Evolutionary conservation across 2,329 filamentous ascomycete genomes (phyloP).

Genomic region (Cadophora sp.): DNA sequence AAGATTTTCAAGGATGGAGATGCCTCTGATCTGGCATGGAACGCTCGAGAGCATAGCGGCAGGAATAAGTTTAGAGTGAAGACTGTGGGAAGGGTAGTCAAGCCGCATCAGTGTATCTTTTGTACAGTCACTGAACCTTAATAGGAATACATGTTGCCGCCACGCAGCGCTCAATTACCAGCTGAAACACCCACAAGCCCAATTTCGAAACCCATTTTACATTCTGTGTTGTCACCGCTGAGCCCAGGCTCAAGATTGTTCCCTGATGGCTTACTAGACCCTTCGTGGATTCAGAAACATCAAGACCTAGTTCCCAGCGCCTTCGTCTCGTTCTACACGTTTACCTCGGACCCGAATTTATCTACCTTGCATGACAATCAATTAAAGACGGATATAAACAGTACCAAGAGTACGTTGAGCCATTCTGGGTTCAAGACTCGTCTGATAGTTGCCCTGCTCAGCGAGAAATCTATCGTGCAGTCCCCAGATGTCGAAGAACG

Average conservation of each 20-base stretch:
- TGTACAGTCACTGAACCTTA: conserved; percentile 43
- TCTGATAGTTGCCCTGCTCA: conserved; percentile 78
- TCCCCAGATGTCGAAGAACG: conserved; percentile 73
- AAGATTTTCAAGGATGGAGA: conserved; percentile 71
- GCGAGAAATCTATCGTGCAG: conserved; percentile 67
- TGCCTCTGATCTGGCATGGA: conserved; percentile 71
- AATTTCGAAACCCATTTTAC: conserved; percentile 64
- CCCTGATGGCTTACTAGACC: conserved; percentile 86
- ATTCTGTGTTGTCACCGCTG: conserved; percentile 91
- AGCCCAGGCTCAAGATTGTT: conserved; percentile 84
- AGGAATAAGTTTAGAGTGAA: conserved; percentile 70
- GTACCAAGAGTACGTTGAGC: conserved; percentile 70
- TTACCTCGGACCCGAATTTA: conserved; percentile 75
- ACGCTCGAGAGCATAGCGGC: conserved; percentile 57
- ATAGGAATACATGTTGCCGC: conserved; percentile 60
- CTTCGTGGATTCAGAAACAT: conserved; percentile 87
- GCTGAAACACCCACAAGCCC: conserved; percentile 53
- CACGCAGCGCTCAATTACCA: conserved; percentile 61
- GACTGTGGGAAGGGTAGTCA: conserved; percentile 77
- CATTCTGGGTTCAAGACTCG: conserved; percentile 79
- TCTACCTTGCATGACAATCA: conserved; percentile 84
- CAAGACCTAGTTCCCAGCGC: conserved; percentile 83
- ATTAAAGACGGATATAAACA: conserved; percentile 85
- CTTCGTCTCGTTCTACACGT: conserved; percentile 80
- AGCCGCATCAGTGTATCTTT: conserved; percentile 32